Base-by-base conservation (phyloP, 2,329 filamentous ascomycete genomes). In the Venturia nashicola region DNA sequence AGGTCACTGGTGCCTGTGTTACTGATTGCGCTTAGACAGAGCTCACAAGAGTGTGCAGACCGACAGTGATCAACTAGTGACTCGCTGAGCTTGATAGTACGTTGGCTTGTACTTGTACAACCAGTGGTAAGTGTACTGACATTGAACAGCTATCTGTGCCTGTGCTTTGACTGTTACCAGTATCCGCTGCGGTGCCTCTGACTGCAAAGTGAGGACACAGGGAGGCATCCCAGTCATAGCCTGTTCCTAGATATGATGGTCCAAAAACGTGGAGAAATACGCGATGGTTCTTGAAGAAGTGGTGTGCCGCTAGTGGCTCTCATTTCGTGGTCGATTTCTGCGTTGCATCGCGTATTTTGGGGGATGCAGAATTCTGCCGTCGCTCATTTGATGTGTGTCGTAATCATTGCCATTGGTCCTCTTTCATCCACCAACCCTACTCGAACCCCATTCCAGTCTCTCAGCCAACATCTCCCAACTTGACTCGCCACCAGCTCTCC, bases 401-500 rank as follows among this genome's bases (percentile, higher is more conserved):
- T 57, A 32, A 39, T 57, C 32, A 5, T 2, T 57, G 14, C 8
- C 51, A 2, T 11, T 14, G 32, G 14, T 51, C 32, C 18, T 36
- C 16, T 6, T 36, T 57, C 59, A 46, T 61, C 59, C 39, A 43
- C 59, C 36, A 42, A 27, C 23, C 20, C 46, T 55, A 11, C 20
- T 54, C 5, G 27, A 36, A 34, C 61, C 61, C 70, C 79, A 80
- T 69, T 92, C 88, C 55, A 96, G 74, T 78, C 88, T 89, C 73
- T 96, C 90, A 0, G 89, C 90, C 66, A 96, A 72, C 65, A 88
- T 84, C 74, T 94, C 90, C 88, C 91, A 93, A 71, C 86, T 82
- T 71, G 70, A 80, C 75, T 90, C 85, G 36, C 85, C 85, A 59
- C 88, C 87, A 42, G 87, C 88, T 68, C 91, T 82, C 61, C 90